Base-by-base conservation (phyloP, 805 yeast genomes). In the Kazachstania psychrophila region DNA sequence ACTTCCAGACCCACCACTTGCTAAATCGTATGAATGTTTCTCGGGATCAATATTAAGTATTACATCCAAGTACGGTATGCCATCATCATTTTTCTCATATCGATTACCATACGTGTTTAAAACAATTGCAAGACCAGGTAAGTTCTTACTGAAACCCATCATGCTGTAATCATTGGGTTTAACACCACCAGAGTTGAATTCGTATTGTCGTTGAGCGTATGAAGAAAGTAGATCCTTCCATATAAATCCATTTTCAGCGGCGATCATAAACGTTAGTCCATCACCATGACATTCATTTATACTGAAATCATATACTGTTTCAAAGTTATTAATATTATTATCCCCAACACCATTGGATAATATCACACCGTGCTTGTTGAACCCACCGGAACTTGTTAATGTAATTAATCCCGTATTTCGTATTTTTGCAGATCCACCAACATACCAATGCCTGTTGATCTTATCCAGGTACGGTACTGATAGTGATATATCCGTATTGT, bases 281-380 rank as follows among this genome's bases (percentile, higher is more conserved):
- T 56, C 56, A n/a, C 56, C 56, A 31, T 12, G 30, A 20, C 32
- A 23, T 20, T 26, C 25, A 6, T 28, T 22, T n/a, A 42, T 35
- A 14, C 40, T 47, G 33, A 56, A 51, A 18, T 41, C 43, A 7
- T 48, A 46, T 5, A 39, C 40, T 7, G 44, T 43, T 40, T 56
- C 61, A 35, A 55, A 55, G 40, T 56, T 55, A 45, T 55, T 49
- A 15, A 56, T 52, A n/a, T 40, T 45, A 39, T 54, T 55, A 36
- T 56, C 61, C 16, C 61, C 61, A 23, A 54, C 38, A 3, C 59
- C 60, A 39, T 55, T 56, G 14, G 61, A 56, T 16, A 56, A 39
- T 14, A 56, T 31, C 7, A 46, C 25, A 13, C 61, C 61, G 25
- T 46, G 38, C 6, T 38, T 36, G 14, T 38, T 20, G 4, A 35